Evolutionary conservation across 192 early-diverging fungal genomes (phyloP).

Genomic region (Bifiguratus adelaidae): DNA sequence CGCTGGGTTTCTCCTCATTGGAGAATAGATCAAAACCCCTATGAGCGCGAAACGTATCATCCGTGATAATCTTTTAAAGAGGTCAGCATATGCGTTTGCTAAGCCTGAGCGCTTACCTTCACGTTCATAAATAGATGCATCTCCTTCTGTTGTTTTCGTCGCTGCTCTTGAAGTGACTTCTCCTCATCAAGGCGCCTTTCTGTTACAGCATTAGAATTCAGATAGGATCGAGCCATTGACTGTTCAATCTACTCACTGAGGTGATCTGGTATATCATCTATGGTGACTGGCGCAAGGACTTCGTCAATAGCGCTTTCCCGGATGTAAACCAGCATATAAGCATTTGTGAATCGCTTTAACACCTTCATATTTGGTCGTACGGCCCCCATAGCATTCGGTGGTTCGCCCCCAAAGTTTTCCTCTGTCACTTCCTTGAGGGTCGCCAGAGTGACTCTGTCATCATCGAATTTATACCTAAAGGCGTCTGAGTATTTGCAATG

Average conservation of each 20-base stretch:
- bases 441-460: constrained; percentile 83
- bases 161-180: constrained; percentile 38
- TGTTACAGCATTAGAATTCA: background rate
- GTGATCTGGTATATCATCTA: constrained; percentile 74
- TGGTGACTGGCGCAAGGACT: constrained; percentile 53
- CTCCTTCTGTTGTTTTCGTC: constrained; percentile 59
- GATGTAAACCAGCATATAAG: constrained; percentile 99
- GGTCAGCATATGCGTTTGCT: background rate
- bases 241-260: constrained; percentile 29
- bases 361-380: constrained; percentile 31
- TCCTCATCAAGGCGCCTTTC: constrained; percentile 54
- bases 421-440: constrained; percentile 77
- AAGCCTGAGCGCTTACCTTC: constrained; percentile 23
- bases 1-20: constrained; percentile 41
- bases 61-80: constrained; percentile 41
- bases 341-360: constrained; percentile 85
- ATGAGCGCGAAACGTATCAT: constrained; percentile 57
- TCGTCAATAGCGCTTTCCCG: constrained; percentile 62
- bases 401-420: constrained; percentile 89
- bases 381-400: constrained; percentile 9
- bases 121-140: constrained; percentile 52
- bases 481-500: too few species aligned
- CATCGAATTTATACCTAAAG: constrained; percentile 79
- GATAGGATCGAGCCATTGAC: background rate
- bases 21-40: constrained; percentile 81